Evolutionary conservation across 805 yeast species (phyloP).

Genomic region (Nakazawaea pomicola): DNA sequence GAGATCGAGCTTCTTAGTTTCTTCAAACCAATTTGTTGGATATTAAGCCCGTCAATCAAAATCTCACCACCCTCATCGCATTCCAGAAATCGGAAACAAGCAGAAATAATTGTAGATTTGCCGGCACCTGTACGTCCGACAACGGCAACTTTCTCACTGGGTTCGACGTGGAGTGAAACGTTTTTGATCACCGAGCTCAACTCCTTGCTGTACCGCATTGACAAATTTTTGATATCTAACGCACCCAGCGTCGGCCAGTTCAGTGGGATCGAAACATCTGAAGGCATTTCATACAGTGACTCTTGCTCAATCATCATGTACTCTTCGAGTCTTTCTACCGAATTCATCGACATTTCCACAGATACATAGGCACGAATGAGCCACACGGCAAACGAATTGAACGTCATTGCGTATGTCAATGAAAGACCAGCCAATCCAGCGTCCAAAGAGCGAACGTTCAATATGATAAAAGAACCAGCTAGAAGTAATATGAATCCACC

Average conservation of each 20-base stretch:
- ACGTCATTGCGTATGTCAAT: constrained; percentile 76
- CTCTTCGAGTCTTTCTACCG: constrained; percentile 84
- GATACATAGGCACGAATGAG: constrained; percentile 92
- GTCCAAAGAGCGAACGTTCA: constrained; percentile 55
- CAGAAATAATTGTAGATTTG: constrained; percentile 67
- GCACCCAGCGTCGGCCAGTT: constrained; percentile 63
- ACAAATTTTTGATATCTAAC: constrained; percentile 53
- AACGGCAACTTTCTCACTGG: constrained; percentile 75
- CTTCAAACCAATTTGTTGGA: constrained; percentile 52
- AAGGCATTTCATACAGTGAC: constrained; percentile 62
- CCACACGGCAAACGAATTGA: constrained; percentile 84
- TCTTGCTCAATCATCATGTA: constrained; percentile 64
- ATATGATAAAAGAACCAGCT: constrained; percentile 62
- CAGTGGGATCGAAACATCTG: constrained; percentile 20
- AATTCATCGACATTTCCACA: constrained; percentile 86
- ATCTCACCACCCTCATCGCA: constrained; percentile 51
- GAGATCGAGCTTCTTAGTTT: constrained; percentile 64
- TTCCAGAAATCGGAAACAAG: constrained; percentile 71
- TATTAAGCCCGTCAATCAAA: constrained; percentile 55
- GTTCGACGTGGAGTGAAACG: constrained; percentile 49
- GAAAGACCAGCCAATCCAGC: constrained; percentile 86
- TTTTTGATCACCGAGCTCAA: constrained; percentile 63
- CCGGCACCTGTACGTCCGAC: constrained; percentile 93
- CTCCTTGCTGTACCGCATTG: constrained; percentile 68
- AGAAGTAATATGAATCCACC: constrained; percentile 77